A percentile compares a stretch with the other conserved stretches of the same genome.
These are phyloP conservation scores for Trametes villosa DNA, from an alignment of 768 basidiomycete genomes.

Conservation along the genomic window DNA sequence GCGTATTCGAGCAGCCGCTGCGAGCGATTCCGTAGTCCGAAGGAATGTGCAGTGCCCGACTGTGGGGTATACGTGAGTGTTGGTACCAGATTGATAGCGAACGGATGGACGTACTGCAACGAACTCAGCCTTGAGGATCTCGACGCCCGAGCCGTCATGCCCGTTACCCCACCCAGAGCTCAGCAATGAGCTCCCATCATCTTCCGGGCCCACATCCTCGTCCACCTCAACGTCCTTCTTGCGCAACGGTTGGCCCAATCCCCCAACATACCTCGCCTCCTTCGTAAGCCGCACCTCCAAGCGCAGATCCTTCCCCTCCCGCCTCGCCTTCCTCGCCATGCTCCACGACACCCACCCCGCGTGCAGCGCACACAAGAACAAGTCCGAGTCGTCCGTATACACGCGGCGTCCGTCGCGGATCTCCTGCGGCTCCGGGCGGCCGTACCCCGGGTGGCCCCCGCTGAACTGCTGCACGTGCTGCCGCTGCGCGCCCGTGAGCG, in stretches of 20 bases:
- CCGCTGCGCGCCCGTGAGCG: constrained; percentile 30
- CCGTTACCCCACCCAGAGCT: constrained; percentile 75
- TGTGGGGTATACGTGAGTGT: constrained; percentile 28
- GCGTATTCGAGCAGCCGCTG: constrained; percentile 73
- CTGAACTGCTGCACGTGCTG: constrained; percentile 23
- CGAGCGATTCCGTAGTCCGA: constrained; percentile 64
- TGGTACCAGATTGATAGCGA: background rate
- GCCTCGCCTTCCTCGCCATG: constrained; percentile 42
- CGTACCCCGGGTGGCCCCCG: constrained; percentile 21
- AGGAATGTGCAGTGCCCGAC: constrained; percentile 56
- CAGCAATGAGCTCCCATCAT: constrained; percentile 37
- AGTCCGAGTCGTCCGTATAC: constrained; percentile 80
- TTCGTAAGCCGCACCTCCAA: constrained; percentile 48
- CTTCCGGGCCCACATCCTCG: constrained; percentile 6
- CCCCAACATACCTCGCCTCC: constrained; percentile 50
- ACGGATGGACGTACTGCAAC: constrained; percentile 53
- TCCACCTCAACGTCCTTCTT: constrained; percentile 14
- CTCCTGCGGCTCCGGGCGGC: constrained; percentile 30
- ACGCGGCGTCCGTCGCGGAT: constrained; percentile 49
- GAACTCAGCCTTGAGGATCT: constrained; percentile 67
- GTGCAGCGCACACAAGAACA: constrained; percentile 71
- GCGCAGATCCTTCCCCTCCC: constrained; percentile 43
- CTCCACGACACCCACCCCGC: constrained; percentile 57
- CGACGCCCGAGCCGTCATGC: constrained; percentile 78
- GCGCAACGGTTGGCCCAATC: constrained; percentile 40